Evolutionary conservation across 371 early-diverging fungal species (phyloP).

Genomic region (Smittium mucronatum): DNA sequence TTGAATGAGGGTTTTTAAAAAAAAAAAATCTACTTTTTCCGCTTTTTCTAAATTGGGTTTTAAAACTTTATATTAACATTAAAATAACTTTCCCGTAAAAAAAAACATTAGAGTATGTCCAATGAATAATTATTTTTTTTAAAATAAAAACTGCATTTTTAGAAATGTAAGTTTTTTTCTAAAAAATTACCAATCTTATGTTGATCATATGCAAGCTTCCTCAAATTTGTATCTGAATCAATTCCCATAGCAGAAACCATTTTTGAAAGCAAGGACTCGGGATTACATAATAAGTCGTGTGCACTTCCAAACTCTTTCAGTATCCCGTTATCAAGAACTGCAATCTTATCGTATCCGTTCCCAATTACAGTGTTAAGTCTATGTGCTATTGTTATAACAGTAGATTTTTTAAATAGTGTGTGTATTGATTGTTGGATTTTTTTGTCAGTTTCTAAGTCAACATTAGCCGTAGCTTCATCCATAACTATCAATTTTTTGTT

Average conservation of each 20-base stretch:
- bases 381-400: slow-evolving; percentile 61
- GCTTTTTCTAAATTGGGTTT: too few relatives aligned
- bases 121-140: too few relatives aligned
- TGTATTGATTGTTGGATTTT: slow-evolving; percentile 57
- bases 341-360: slow-evolving; percentile 45
- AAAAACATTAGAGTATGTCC: too few relatives aligned
- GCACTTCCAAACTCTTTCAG: slow-evolving; percentile 19
- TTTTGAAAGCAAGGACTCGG: not conserved
- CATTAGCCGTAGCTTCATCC: slow-evolving; percentile 49
- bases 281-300: slow-evolving; percentile 8
- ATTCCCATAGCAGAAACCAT: slow-evolving; percentile 1
- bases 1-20: too few relatives aligned
- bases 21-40: too few relatives aligned
- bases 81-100: too few relatives aligned
- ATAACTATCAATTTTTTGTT: slow-evolving; percentile 42
- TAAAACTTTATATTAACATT: too few relatives aligned
- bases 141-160: too few relatives aligned
- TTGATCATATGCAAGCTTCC: slow-evolving; percentile 38
- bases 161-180: too few relatives aligned
- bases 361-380: slow-evolving; percentile 73
- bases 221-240: slow-evolving; percentile 51
- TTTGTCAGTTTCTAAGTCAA: slow-evolving; percentile 41
- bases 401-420: slow-evolving; percentile 41
- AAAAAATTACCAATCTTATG: too few relatives aligned
- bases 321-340: slow-evolving; percentile 50